Evolutionary conservation across 2,329 filamentous ascomycete genomes (phyloP), one percentile per base, ranked within the genome.

Genomic region (Metarhizium robertsii): DNA sequence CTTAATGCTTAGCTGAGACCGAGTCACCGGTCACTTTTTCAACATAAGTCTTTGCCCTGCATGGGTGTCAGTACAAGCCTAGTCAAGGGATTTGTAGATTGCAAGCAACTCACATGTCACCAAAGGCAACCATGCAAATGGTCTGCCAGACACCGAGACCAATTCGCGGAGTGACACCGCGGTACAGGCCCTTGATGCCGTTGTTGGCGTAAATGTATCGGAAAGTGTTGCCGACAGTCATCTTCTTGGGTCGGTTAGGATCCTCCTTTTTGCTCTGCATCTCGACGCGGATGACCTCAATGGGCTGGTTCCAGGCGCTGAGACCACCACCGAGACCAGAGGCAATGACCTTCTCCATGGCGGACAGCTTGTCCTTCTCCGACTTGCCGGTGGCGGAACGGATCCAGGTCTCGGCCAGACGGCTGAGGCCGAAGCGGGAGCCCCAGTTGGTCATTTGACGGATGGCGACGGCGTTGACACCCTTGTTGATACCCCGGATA

Each of bases 401-500:
- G 71, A 99, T 97, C 60, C 88, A 87, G 64, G 85, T 84, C 80
- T 99, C 94, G 54, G 91, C 91, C 63, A 96, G 83, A 71, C 94
- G 87, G 64, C 88, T 92, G 62, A 99, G 83, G 72, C 94, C 94
- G 74, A 99, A 99, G 60, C 94, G 87, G 49, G 87, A 92, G 60
- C 94, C 94, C 94, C 94, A 99, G 82, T 99, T 99, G 72, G 94
- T 97, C 80, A 96, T 96, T 79, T 99, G 94, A 67, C 94, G 87
- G 70, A 99, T 96, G 62, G 94, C 94, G 57, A 99, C 94, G 62
- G 94, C 94, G 71, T 99, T 99, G 74, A 99, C 94, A 71, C 94
- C 94, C 75, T 88, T 90, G 85, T 99, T 99, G 80, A 99, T 97
- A 67, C 94, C 94, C 61, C 81, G 81, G 71, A 99, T 90, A 67